Conservation (phyloP, 2,329 filamentous ascomycete genomes). For the Byssothecium circinans region DNA sequence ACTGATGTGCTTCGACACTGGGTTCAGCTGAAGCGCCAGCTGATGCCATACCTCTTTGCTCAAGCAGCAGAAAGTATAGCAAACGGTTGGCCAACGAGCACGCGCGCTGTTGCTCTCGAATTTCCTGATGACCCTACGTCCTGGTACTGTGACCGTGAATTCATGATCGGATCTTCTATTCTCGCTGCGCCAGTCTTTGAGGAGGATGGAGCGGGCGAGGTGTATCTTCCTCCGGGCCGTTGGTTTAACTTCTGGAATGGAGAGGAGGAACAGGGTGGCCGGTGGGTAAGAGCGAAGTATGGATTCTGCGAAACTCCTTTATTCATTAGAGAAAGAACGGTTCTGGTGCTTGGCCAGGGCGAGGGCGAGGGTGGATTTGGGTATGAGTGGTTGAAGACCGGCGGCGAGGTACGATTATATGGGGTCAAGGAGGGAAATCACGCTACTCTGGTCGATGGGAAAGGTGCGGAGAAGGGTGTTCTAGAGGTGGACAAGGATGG, state of each 20-base stretch:
- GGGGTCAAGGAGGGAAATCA: constrained; percentile 39
- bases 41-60: constrained; percentile 62
- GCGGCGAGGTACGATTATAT: constrained; percentile 44
- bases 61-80: constrained; percentile 55
- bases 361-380: constrained; percentile 43
- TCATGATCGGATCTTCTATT: constrained; percentile 69
- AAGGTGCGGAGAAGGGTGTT: constrained; percentile 33
- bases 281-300: constrained; percentile 49
- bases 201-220: constrained; percentile 64
- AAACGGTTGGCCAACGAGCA: constrained; percentile 60
- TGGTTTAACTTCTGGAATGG: constrained; percentile 56
- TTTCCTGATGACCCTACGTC: constrained; percentile 70
- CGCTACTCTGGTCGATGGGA: constrained; percentile 39
- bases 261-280: constrained; percentile 45
- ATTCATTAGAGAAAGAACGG: constrained; percentile 45
- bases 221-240: constrained; percentile 61
- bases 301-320: constrained; percentile 46
- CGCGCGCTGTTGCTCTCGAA: constrained; percentile 68
- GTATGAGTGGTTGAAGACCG: constrained; percentile 46
- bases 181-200: constrained; percentile 67
- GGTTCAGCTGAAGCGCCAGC: constrained; percentile 56
- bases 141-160: constrained; percentile 70
- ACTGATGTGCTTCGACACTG: constrained; percentile 58
- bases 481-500: constrained; percentile 33
- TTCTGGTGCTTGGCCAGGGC: constrained; percentile 45